Conservation (phyloP, 768 basidiomycete species). For the Kockovaella imperatae region DNA sequence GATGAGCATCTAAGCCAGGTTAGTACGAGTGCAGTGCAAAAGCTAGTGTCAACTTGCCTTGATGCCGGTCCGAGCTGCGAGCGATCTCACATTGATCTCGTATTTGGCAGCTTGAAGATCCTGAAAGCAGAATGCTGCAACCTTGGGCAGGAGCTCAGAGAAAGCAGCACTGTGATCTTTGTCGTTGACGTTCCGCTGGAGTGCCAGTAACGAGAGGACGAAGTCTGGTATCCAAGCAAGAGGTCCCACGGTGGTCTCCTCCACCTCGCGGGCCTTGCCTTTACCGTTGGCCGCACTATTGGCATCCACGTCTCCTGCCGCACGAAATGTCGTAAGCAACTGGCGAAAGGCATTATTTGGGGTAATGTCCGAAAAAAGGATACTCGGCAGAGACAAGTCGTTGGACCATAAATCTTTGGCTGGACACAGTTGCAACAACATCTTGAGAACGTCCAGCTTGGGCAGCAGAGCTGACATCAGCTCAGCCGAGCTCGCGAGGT, state of each 20-base stretch:
- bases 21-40: no score
- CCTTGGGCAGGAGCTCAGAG: constrained; percentile 63
- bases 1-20: no score
- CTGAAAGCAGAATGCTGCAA: constrained; percentile 67
- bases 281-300: constrained; percentile 10
- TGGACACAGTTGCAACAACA: constrained; percentile 49
- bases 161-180: constrained; percentile 43
- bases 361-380: constrained; percentile 74
- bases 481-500: background rate
- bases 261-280: constrained; percentile 10
- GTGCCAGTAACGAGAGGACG: constrained; percentile 48
- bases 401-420: constrained; percentile 61
- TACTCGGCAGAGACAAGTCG: constrained; percentile 60
- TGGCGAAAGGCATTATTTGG: constrained; percentile 53
- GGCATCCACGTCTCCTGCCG: background rate
- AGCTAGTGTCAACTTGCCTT: constrained; percentile 63
- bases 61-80: constrained; percentile 56
- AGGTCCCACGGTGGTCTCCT: constrained; percentile 21
- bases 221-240: constrained; percentile 62
- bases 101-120: constrained; percentile 74
- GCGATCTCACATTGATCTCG: constrained; percentile 51
- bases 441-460: background rate
- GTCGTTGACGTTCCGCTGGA: background rate
- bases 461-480: constrained; percentile 1
- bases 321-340: constrained; percentile 18